Base-by-base conservation (phyloP, 2,329 filamentous ascomycete genomes). In the Exophiala lecanii-corni region DNA sequence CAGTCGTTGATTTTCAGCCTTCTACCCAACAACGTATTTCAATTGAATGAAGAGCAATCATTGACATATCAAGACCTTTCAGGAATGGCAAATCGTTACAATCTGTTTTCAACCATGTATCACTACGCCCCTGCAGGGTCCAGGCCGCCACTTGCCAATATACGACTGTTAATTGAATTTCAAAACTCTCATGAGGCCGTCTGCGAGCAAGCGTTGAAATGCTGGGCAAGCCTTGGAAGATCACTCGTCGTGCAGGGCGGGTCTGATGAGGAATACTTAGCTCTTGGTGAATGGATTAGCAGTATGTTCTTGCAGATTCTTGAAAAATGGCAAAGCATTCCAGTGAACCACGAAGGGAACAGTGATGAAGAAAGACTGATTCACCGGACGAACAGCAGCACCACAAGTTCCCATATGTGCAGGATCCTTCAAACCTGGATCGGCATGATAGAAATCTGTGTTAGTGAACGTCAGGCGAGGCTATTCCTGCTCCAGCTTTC, bases 1-100 rank as follows among this genome's bases (percentile, higher is more conserved):
- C 30, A 36, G 17, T 50, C 47, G 12, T 37, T 54, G 7, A 30
- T 54, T 3, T 54, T 54, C 46, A 49, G 49, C 31, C 30, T 54
- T 9, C 31, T 49, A 12, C 51, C 51, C 12, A 54, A 54, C 28
- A 47, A 47, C 19, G 49, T 34, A 9, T 21, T 47, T 12, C 21
- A 40, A 19, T 31, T 49, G 18, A 39, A 47, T 13, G 46, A 52
- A 36, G 34, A 49, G 30, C 21, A 41, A 28, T 21, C 32, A 21
- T 26, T 52, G 20, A 36, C 33, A 5, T 13, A 41, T 34, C 15
- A 18, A 36, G 48, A 50, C 36, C 41, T 48, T 18, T 31, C 30
- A 12, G 36, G 40, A 9, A 37, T 54, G 36, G 40, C 43, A 17
- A 54, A 54, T 26, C 46, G 43, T 5, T 54, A 54, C 31, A 39